Evolutionary conservation across 164 flowering plant species (phyloP).

Genomic region (Chloranthus sessilifolius): DNA sequence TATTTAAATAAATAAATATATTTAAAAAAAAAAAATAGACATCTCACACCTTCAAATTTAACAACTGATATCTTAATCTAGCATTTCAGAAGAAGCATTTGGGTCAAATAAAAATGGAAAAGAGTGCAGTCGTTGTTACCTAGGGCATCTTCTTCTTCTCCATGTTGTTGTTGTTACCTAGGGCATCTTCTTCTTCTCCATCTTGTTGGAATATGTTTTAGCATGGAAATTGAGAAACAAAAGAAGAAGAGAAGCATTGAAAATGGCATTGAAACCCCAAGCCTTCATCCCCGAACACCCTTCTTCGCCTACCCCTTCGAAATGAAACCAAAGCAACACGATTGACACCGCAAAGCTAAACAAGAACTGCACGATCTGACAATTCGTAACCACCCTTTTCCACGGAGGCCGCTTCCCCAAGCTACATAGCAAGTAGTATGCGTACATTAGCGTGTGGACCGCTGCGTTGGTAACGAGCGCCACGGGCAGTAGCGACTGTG

Average conservation of each 20-base stretch:
- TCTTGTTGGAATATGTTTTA: conserved; percentile 40
- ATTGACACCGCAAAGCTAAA: conserved; percentile 55
- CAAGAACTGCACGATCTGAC: conserved; percentile 83
- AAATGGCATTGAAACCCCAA: conserved; percentile 82
- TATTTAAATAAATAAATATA: too few species aligned
- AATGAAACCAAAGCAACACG: conserved; percentile 60
- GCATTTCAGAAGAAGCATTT: too few species aligned
- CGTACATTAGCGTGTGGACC: conserved; percentile 85
- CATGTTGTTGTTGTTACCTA: too few species aligned
- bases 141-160: too few species aligned
- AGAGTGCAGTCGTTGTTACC: too few species aligned
- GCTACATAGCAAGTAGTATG: conserved; percentile 57
- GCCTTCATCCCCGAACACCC: conserved; percentile 80
- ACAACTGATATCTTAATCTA: too few species aligned
- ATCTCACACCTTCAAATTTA: too few species aligned
- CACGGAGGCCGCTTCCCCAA: conserved; percentile 63
- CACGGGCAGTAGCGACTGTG: conserved; percentile 74
- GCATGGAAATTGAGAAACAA: conserved; percentile 64
- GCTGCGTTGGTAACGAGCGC: conserved; percentile 70
- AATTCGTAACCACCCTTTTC: conserved; percentile 80
- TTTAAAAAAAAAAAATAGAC: too few species aligned
- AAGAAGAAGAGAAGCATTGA: conserved; percentile 69
- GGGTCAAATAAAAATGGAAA: too few species aligned
- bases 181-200: conserved; percentile 16
- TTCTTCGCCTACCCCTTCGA: conserved; percentile 15